A percentile compares a stretch with the other conserved stretches of the same genome.
phyloP scores from a whole-genome alignment of 768 basidiomycete genomes.

The Rhizopogon vesiculosus region DNA sequence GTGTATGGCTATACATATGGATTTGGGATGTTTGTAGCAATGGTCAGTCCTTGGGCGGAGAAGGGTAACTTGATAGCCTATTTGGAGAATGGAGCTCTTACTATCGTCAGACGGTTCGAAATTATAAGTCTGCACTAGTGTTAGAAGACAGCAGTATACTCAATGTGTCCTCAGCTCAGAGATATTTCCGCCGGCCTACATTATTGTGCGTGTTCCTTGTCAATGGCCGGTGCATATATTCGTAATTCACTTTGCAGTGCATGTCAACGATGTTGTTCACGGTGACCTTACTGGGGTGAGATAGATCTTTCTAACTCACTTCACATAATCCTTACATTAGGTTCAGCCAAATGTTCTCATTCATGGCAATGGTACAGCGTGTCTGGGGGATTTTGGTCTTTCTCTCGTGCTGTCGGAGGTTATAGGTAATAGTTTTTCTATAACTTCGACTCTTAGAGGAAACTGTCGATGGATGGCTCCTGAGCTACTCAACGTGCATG shows the following conservation, averaged over 20 bases:
- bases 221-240: too few relatives aligned
- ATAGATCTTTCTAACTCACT: not conserved
- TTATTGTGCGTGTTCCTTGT: not conserved
- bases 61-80: slow-evolving; percentile 12
- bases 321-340: not conserved
- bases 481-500: slow-evolving; percentile 22
- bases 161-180: not conserved
- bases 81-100: slow-evolving; percentile 1
- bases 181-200: not conserved
- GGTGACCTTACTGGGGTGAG: slow-evolving; percentile 7
- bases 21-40: slow-evolving; percentile 16
- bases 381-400: slow-evolving; percentile 43
- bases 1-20: slow-evolving; percentile 12
- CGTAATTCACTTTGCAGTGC: not conserved
- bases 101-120: slow-evolving; percentile 6
- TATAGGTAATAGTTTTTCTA: slow-evolving; percentile 15
- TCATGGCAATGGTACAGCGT: slow-evolving; percentile 34
- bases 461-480: slow-evolving; percentile 42
- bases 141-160: not conserved
- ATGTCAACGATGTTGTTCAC: not conserved
- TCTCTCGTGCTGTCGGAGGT: slow-evolving; percentile 35
- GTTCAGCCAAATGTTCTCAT: slow-evolving; percentile 43
- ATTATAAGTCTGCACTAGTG: slow-evolving; percentile 6
- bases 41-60: slow-evolving; percentile 16
- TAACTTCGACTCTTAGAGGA: slow-evolving; percentile 13